Evolutionary conservation across 179 eudicot species (phyloP), one percentile per base, ranked within the genome.

Genomic region (Spinacia oleracea): DNA sequence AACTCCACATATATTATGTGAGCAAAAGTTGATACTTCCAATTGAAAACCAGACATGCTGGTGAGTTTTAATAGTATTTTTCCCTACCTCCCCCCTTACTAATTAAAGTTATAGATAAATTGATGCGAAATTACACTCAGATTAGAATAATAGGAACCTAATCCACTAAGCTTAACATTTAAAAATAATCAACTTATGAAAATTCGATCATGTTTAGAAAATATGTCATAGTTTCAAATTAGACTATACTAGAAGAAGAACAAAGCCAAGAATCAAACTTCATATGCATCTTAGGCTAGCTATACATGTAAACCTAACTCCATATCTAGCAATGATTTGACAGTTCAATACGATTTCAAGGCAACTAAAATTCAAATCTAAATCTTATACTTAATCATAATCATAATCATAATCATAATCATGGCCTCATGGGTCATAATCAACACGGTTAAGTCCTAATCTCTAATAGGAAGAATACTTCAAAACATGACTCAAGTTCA

Each of bases 381-480:
- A 56, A 73, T 69, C 68, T 46, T 31, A 35, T 56, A 9, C 68
- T 51, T 74, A 76, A 84, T 70, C 73, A 73, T 27, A 59, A n/a
- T n/a, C n/a, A n/a, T n/a, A n/a, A n/a, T n/a, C n/a, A n/a, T n/a
- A n/a, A n/a, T n/a, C n/a, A n/a, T n/a, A n/a, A n/a, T n/a, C n/a
- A n/a, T n/a, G n/a, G n/a, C n/a, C n/a, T 58, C 29, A 60, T 35
- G 60, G 50, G 70, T 80, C 62, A 74, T 56, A 77, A 77, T 68
- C 70, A 80, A 66, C 48, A 68, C 45, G 42, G 69, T 69, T 53
- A 59, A 35, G 72, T 72, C 83, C 6, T 70, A 79, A 82, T 82
- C 68, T 48, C 20, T 55, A 73, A n/a, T n/a, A n/a, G n/a, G n/a
- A n/a, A n/a, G n/a, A n/a, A n/a, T n/a, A n/a, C n/a, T n/a, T n/a